phyloP scores from a whole-genome alignment of 257 asterid species.

The Solanum raphanifolium region DNA sequence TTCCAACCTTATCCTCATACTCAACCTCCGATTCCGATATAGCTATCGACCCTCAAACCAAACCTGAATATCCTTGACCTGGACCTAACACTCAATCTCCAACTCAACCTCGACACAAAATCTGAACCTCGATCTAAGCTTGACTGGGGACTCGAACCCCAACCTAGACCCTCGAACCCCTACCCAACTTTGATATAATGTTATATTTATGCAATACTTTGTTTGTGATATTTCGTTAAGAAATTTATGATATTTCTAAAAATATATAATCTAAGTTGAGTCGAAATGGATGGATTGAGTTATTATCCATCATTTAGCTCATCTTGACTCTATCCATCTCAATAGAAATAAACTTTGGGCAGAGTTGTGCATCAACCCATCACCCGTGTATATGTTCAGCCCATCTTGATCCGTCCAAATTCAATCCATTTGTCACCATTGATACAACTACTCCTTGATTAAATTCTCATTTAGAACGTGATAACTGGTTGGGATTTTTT shows the following conservation, averaged over 20 bases:
- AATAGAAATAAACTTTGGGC: no score
- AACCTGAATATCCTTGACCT: neutral
- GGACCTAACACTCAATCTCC: neutral
- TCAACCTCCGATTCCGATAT: neutral
- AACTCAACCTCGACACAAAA: neutral
- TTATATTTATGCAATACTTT: neutral
- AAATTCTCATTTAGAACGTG: neutral
- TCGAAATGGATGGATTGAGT: no score
- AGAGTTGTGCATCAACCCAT: no score
- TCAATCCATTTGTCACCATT: neutral
- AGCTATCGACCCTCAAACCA: neutral
- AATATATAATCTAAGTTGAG: neutral
- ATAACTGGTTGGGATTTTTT: neutral
- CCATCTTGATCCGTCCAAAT: no score
- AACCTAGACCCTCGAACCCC: neutral
- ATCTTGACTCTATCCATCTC: neutral
- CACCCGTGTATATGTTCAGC: no score
- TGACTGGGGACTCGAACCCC: no score
- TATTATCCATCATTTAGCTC: no score
- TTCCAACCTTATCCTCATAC: neutral
- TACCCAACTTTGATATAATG: neutral
- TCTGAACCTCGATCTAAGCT: neutral
- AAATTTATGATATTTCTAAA: neutral
- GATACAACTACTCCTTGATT: neutral
- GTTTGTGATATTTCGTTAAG: neutral